Percentiles rank a stretch among this genome's conserved stretches.
Evolutionary conservation across 306 rosid genomes (phyloP).

Genomic region (Alnus glutinosa): DNA sequence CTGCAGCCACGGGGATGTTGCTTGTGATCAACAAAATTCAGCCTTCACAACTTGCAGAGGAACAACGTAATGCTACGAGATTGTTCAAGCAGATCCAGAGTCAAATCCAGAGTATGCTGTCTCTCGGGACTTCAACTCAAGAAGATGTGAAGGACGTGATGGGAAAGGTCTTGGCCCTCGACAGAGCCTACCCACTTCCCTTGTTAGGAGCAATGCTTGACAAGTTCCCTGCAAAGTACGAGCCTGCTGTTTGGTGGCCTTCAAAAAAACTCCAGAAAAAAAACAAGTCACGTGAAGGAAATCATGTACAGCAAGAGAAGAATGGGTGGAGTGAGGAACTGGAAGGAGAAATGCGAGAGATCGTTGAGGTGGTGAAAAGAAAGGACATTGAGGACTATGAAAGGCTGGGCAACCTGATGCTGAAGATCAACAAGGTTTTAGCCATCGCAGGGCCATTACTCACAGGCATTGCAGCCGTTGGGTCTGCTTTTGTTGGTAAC

Average conservation of each 20-base stretch:
- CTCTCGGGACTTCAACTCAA: conserved; percentile 29
- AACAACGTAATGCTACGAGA: conserved; percentile 71
- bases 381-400: conserved; percentile 69
- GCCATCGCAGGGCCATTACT: conserved; percentile 72
- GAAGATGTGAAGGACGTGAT: conserved; percentile 49
- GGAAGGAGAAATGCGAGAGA: conserved; percentile 61
- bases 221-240: conserved; percentile 54
- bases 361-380: conserved; percentile 45
- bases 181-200: conserved; percentile 82
- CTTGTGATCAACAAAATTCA: conserved; percentile 70
- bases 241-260: conserved; percentile 91
- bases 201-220: conserved; percentile 75
- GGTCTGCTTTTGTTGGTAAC: conserved; percentile 45
- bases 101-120: conserved; percentile 43
- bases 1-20: conserved; percentile 65
- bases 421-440: conserved; percentile 62
- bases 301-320: neutral
- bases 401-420: conserved; percentile 55
- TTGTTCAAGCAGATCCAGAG: conserved; percentile 51
- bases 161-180: conserved; percentile 62
- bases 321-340: conserved; percentile 66
- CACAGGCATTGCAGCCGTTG: conserved; percentile 62
- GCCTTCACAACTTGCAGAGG: conserved; percentile 85
- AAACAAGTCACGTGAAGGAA: neutral
- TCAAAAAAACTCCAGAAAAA: neutral